A percentile compares a stretch with the other conserved stretches of the same genome.
phyloP scores from a whole-genome alignment of 2,329 filamentous ascomycete species.

The Blastomyces percursus region DNA sequence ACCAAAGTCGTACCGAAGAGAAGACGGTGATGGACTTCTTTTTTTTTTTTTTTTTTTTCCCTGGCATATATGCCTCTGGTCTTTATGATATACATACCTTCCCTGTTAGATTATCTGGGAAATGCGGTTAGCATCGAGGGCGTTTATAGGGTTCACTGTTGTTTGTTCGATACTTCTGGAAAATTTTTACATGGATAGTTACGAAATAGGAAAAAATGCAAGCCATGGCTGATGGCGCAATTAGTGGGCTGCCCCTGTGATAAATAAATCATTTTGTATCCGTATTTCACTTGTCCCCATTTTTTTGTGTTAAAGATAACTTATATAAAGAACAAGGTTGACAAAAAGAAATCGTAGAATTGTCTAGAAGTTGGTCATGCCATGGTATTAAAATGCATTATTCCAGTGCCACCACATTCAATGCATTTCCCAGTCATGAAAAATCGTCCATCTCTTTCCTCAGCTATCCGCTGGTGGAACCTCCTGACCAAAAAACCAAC shows the following conservation, averaged over 20 bases:
- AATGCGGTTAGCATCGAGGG: background rate
- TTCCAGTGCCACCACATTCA: background rate
- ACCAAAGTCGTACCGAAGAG: conserved; percentile 62
- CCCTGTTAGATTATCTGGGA: background rate
- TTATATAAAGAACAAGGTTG: background rate
- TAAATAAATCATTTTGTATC: background rate
- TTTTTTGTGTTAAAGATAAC: background rate
- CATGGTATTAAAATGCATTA: conserved; percentile 4
- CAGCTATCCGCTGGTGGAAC: background rate
- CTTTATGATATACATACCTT: background rate
- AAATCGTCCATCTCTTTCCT: background rate
- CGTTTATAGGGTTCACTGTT: background rate
- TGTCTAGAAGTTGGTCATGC: conserved; percentile 1
- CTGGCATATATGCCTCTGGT: conserved; percentile 2
- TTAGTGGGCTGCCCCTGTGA: background rate
- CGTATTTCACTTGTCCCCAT: background rate
- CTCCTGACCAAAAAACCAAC: background rate
- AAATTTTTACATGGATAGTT: background rate
- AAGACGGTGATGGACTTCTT: conserved; percentile 34
- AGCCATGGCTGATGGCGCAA: background rate
- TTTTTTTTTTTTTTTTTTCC: conserved; percentile 4
- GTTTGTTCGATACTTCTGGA: background rate
- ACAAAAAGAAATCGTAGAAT: background rate
- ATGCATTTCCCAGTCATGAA: conserved; percentile 5
- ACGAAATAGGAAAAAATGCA: conserved; percentile 4